These are phyloP conservation scores for Calonectria multiphialidica DNA, from an alignment of 2,329 filamentous ascomycete species.

Conservation along the genomic window DNA sequence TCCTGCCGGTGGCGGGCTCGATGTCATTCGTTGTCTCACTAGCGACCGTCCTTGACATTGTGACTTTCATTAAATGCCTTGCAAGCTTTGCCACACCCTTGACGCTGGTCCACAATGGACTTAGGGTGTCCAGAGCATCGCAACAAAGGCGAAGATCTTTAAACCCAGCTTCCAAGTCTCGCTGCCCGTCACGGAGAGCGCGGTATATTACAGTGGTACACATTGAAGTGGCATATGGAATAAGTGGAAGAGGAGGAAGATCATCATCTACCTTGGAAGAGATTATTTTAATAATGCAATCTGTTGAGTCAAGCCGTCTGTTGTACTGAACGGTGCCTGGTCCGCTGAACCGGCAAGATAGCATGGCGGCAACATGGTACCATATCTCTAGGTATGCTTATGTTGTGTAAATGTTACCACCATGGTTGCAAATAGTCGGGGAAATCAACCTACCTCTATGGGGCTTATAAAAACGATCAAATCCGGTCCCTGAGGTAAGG, in stretches of 20 bases:
- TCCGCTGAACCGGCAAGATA: slow-evolving; percentile 24
- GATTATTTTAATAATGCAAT: slow-evolving; percentile 3
- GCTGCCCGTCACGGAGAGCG: slow-evolving; percentile 10
- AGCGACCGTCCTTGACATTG: neutral
- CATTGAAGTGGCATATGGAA: slow-evolving; percentile 22
- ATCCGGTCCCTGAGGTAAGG: slow-evolving; percentile 8
- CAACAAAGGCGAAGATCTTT: slow-evolving; percentile 21
- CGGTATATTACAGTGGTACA: slow-evolving; percentile 25
- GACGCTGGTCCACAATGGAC: slow-evolving; percentile 19
- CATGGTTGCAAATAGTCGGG: neutral
- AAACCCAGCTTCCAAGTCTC: slow-evolving; percentile 9
- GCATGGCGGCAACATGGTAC: slow-evolving; percentile 26
- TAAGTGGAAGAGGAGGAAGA: slow-evolving; percentile 16
- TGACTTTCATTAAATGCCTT: slow-evolving; percentile 4
- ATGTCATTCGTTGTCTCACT: too few species aligned
- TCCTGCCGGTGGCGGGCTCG: too few species aligned
- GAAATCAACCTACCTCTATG: slow-evolving; percentile 19
- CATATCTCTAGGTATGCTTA: slow-evolving; percentile 26
- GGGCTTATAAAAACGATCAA: slow-evolving; percentile 14
- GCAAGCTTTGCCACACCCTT: slow-evolving; percentile 17
- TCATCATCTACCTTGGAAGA: neutral
- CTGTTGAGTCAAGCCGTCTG: slow-evolving; percentile 17
- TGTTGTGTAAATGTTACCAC: neutral
- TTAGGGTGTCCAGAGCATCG: slow-evolving; percentile 13
- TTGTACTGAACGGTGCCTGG: slow-evolving; percentile 14